phyloP scores from a whole-genome alignment of 2,329 filamentous ascomycete genomes.

The Teratosphaeria nubilosa region DNA sequence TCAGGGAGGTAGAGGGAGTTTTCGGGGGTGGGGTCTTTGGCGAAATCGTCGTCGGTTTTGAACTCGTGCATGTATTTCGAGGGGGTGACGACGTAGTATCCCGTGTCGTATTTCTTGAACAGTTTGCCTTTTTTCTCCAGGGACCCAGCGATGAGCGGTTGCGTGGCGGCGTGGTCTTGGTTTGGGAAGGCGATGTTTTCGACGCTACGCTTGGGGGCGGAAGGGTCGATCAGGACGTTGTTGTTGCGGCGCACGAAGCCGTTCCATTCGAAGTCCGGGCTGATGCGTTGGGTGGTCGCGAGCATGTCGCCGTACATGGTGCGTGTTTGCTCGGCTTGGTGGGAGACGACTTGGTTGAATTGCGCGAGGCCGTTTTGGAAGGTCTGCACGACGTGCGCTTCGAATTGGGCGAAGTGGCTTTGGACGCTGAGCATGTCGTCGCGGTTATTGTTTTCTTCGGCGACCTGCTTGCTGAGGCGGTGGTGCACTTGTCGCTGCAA shows the following conservation, averaged over 20 bases:
- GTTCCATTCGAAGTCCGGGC: constrained; percentile 83
- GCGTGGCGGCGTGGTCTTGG: constrained; percentile 69
- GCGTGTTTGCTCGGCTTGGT: constrained; percentile 72
- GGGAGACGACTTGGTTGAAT: constrained; percentile 70
- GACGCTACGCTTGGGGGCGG: constrained; percentile 61
- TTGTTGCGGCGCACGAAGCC: constrained; percentile 65
- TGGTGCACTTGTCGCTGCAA: constrained; percentile 71
- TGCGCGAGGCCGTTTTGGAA: constrained; percentile 73
- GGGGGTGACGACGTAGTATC: constrained; percentile 84
- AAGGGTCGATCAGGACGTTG: constrained; percentile 66
- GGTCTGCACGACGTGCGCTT: constrained; percentile 72
- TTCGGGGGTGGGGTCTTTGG: constrained; percentile 69
- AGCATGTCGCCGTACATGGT: constrained; percentile 79
- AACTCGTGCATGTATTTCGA: constrained; percentile 90
- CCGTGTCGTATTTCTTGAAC: constrained; percentile 67
- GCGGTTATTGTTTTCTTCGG: constrained; percentile 91
- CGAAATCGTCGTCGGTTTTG: constrained; percentile 74
- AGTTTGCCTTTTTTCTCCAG: constrained; percentile 87
- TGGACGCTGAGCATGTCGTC: constrained; percentile 90
- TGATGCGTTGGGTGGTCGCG: constrained; percentile 62
- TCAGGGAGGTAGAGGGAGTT: constrained; percentile 87
- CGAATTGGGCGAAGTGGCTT: constrained; percentile 77
- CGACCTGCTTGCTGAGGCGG: constrained; percentile 78
- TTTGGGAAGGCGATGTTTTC: constrained; percentile 76
- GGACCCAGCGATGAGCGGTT: constrained; percentile 74